These are phyloP conservation scores for Lipomyces yamadae DNA, from an alignment of 805 yeast species.

Conservation along the genomic window DNA sequence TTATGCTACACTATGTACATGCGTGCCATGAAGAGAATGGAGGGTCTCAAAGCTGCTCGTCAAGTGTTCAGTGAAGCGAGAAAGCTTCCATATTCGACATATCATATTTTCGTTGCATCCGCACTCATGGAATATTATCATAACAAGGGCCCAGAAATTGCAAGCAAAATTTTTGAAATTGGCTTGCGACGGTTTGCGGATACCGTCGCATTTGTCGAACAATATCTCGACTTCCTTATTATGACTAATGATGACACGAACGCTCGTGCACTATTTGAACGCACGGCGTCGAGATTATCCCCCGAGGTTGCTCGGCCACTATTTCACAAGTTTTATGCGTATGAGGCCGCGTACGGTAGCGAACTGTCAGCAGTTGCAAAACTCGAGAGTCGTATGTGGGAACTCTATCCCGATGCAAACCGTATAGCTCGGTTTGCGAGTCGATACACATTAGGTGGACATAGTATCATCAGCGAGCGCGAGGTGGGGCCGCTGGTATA, in stretches of 20 bases:
- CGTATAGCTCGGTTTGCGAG: constrained; percentile 48
- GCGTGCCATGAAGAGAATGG: constrained; percentile 68
- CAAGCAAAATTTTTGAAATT: constrained; percentile 75
- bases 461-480: constrained; percentile 24
- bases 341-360: constrained; percentile 68
- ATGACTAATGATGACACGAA: constrained; percentile 70
- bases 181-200: constrained; percentile 66
- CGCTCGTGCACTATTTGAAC: constrained; percentile 82
- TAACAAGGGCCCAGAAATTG: constrained; percentile 62
- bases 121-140: constrained; percentile 78
- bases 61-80: constrained; percentile 71
- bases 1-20: constrained; percentile 69
- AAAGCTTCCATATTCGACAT: constrained; percentile 63
- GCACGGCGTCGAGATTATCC: constrained; percentile 63
- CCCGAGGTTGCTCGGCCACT: constrained; percentile 51
- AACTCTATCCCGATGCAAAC: constrained; percentile 65
- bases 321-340: constrained; percentile 63
- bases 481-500: constrained; percentile 30
- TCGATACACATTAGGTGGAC: constrained; percentile 43
- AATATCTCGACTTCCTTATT: constrained; percentile 75
- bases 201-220: constrained; percentile 64
- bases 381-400: constrained; percentile 68
- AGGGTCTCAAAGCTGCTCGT: constrained; percentile 76
- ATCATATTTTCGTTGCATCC: constrained; percentile 78
- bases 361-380: constrained; percentile 68